Evolutionary conservation across 148 eudicot genomes (phyloP), one percentile per base, ranked within the genome.

Genomic region (Spergularia bocconei): DNA sequence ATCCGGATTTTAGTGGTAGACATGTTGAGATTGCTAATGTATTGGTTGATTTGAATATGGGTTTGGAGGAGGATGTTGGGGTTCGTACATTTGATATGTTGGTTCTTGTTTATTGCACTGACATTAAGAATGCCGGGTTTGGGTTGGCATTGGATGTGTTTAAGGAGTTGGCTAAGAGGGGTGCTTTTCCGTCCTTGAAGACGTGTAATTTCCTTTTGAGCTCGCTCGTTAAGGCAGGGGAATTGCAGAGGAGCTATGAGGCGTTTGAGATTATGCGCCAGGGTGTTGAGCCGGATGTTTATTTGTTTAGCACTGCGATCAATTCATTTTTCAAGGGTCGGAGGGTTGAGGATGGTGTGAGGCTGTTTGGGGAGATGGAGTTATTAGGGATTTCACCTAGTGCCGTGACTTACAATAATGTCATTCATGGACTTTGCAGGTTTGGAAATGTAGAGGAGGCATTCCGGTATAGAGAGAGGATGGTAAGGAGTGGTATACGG

Each of bases 391-490:
- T 91, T 79, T 39, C 74, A 51, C 93, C 98, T 4, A 93, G 82
- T 83, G 95, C 82, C 72, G 91, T 89, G 76, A 86, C 88, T 17
- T 93, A 91, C 70, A 93, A 88, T 66, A 91, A 66, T 72, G 78
- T 93, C 38, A 80, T 93, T 25, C 71, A 90, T 83, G 98, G 97
- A 68, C 90, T 91, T 41, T 91, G 97, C 48, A 88, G 69, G 81
- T 83, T 51, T 74, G 87, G 93, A 16, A 79, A 82, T 73, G 55
- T 87, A 59, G 87, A 83, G 36, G 87, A 84, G 74, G 95, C 97
- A 19, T 90, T 91, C 38, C 77, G 58, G 60, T 80, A 87, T 9
- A 91, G 87, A 81, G 86, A 88, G 79, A 87, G 84, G 79, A 93
- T 93, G 98, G 63, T 81, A 11, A 72, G 77, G 75, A 85, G 79